These are phyloP conservation scores for Colletotrichum sp. DNA, from an alignment of 2,329 filamentous ascomycete species.

Conservation along the genomic window DNA sequence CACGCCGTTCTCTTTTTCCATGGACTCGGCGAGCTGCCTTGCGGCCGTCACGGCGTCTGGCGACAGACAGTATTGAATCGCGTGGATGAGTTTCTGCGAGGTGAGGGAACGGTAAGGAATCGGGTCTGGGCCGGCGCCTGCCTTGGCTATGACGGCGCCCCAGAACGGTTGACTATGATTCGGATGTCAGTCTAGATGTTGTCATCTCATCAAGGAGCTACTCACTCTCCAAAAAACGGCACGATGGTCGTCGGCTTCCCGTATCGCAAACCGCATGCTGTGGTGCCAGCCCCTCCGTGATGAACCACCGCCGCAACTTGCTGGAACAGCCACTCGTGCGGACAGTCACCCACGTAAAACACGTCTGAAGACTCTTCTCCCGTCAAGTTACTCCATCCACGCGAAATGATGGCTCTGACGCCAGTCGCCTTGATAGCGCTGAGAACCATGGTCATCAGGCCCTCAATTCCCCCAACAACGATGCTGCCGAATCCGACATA, in stretches of 20 bases:
- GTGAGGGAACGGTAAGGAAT: constrained; percentile 17
- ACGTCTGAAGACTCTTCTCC: constrained; percentile 6
- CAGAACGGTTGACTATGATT: constrained; percentile 14
- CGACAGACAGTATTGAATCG: background rate
- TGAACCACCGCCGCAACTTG: constrained; percentile 15
- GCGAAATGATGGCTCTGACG: constrained; percentile 15
- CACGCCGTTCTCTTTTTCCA: constrained; percentile 11
- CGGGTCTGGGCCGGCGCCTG: constrained; percentile 13
- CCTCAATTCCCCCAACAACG: background rate
- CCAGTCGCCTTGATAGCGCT: constrained; percentile 5
- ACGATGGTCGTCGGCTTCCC: constrained; percentile 14
- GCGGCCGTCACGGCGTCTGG: constrained; percentile 6
- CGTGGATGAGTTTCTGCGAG: constrained; percentile 12
- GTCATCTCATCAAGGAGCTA: fast-evolving
- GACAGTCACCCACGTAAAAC: constrained; percentile 16
- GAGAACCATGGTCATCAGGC: constrained; percentile 11
- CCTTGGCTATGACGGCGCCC: constrained; percentile 18
- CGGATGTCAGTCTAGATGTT: background rate
- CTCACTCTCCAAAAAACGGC: constrained; percentile 21
- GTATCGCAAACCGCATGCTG: constrained; percentile 12
- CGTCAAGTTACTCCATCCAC: constrained; percentile 13
- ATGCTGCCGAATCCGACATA: constrained; percentile 17
- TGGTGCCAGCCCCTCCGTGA: constrained; percentile 17
- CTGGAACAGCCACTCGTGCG: constrained; percentile 19
- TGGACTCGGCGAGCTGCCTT: constrained; percentile 6